Base-by-base conservation (phyloP, 2,329 filamentous ascomycete species). In the Aspergillus carbonarius region DNA sequence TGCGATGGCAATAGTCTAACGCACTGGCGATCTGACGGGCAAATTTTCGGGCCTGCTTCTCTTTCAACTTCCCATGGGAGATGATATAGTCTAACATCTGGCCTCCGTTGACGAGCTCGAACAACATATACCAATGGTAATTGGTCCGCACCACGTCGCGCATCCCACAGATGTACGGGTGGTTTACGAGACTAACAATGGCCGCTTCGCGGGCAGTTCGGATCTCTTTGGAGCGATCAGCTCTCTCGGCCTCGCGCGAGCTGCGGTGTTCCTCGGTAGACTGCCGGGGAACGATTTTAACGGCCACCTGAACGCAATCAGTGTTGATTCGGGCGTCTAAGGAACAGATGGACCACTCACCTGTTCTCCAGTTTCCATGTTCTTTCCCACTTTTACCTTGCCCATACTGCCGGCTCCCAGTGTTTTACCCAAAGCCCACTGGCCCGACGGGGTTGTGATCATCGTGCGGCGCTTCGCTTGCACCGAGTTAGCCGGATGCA, bases 81-180 rank as follows among this genome's bases (percentile, higher is more conserved):
- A 99, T 99, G 75, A 99, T 99, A 78, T 98, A 99, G 79, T 99
- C 95, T 61, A 99, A 87, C 95, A 99, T 98, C 78, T 99, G 95
- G 17, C 95, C 95, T 49, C 95, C 95, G 72, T 99, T 97, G 76
- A 99, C 95, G 75, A 95, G 97, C 79, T 99, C 95, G 72, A 96
- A 99, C 53, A 99, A 87, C 95, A 99, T 99, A 78, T 99, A 99
- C 95, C 95, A 99, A 77, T 99, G 95, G 74, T 97, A 95, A 70
- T 95, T 93, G 52, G 95, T 98, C 58, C 93, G 89, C 57, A 98
- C 90, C 25, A 97, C 92, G 78, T 99, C 95, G 65, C 92, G 88
- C 84, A 99, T 90, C 59, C 91, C 92, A 74, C 95, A 98, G 59
- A 99, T 96, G 72, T 96, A 96, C 13, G 93, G 95, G 70, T 98